phyloP scores from a whole-genome alignment of 176 grass and related monocot species.

The Paspalum vaginatum region DNA sequence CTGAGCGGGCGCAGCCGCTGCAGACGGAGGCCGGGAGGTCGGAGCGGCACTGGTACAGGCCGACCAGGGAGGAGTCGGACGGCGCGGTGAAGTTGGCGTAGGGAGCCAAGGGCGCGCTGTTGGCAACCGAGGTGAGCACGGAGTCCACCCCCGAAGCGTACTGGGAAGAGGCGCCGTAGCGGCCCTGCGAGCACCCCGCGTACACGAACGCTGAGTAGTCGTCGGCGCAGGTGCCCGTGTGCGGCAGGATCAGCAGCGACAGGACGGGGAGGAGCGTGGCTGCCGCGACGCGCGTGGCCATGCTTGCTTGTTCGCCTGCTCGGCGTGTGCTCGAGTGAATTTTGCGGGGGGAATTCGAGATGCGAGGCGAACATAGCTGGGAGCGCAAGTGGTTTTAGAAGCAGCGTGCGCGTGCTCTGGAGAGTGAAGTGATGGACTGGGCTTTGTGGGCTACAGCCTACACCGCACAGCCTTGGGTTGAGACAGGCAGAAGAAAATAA shows the following conservation, averaged over 20 bases:
- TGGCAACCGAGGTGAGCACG: slow-evolving; percentile 68
- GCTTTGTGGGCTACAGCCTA: not conserved
- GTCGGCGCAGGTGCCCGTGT: slow-evolving; percentile 7
- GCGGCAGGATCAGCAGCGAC: slow-evolving; percentile 24
- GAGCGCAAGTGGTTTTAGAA: not conserved
- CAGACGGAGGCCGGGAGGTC: slow-evolving; percentile 68
- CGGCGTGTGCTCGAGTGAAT: not conserved
- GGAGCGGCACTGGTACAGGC: slow-evolving; percentile 87
- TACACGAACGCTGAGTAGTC: slow-evolving; percentile 80
- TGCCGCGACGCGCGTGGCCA: slow-evolving; percentile 9
- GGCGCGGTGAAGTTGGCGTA: slow-evolving; percentile 58
- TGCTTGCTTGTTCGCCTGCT: slow-evolving; percentile 34
- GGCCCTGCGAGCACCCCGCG: slow-evolving; percentile 74
- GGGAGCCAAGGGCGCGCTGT: slow-evolving; percentile 58
- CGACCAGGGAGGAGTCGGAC: slow-evolving; percentile 35
- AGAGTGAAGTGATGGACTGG: not conserved
- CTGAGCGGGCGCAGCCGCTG: slow-evolving; percentile 61
- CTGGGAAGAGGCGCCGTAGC: slow-evolving; percentile 51
- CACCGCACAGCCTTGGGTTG: not conserved
- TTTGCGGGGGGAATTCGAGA: not conserved
- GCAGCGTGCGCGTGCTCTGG: not conserved
- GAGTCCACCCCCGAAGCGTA: slow-evolving; percentile 72
- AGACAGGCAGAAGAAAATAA: not conserved
- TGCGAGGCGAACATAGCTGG: not conserved
- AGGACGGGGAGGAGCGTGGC: slow-evolving; percentile 29